A percentile compares a stretch with the other conserved stretches of the same genome.
phyloP scores from a whole-genome alignment of 2,329 filamentous ascomycete species.

The Thielaviopsis euricoi region DNA sequence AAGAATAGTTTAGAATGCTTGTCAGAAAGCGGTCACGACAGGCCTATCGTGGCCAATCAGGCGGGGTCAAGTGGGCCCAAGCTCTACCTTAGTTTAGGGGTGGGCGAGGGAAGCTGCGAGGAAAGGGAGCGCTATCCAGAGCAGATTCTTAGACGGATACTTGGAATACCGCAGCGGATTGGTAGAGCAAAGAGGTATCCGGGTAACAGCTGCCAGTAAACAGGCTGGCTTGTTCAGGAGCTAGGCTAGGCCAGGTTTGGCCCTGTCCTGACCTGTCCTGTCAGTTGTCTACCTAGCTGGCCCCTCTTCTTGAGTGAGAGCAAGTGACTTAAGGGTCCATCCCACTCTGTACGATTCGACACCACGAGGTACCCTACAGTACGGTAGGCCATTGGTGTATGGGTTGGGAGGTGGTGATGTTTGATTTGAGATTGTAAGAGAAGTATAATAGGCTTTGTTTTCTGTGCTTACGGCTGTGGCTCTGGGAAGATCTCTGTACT shows the following conservation, averaged over 20 bases:
- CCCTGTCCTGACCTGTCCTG: background rate
- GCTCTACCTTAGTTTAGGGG: conserved; percentile 10
- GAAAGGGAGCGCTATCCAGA: conserved; percentile 2
- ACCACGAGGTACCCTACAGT: background rate
- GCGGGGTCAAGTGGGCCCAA: conserved; percentile 12
- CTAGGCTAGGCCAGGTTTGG: background rate
- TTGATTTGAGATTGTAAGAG: background rate
- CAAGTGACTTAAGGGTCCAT: background rate
- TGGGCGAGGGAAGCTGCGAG: conserved; percentile 2
- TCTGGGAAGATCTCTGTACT: background rate
- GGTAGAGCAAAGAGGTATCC: background rate
- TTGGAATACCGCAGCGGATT: background rate
- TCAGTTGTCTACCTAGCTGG: background rate
- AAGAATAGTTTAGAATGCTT: background rate
- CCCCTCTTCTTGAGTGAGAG: background rate
- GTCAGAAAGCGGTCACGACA: conserved; percentile 8
- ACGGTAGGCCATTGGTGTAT: too few species aligned
- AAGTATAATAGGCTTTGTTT: background rate
- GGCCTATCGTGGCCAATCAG: conserved; percentile 10
- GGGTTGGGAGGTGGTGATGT: background rate
- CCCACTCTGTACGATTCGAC: background rate
- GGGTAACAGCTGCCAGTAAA: background rate
- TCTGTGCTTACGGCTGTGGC: too few species aligned
- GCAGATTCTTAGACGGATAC: background rate
- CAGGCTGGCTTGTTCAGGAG: background rate